Evolutionary conservation across 768 basidiomycete genomes (phyloP).

Genomic region (Tylopilus sp.): DNA sequence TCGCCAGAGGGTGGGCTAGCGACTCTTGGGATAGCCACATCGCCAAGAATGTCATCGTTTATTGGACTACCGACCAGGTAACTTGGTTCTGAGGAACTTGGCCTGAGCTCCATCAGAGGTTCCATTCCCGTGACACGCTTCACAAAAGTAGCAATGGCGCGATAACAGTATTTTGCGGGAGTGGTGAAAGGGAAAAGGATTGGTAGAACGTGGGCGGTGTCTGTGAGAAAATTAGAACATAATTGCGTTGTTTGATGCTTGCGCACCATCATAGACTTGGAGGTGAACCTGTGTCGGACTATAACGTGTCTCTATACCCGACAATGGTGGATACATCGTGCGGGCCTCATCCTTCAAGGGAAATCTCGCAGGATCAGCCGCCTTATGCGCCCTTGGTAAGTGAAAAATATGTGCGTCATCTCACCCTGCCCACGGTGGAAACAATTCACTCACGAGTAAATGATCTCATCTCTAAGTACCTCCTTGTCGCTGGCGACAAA

Average conservation of each 20-base stretch:
- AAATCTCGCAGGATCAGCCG: slow-evolving; percentile 76
- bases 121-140: slow-evolving; percentile 59
- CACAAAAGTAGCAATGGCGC: slow-evolving; percentile 69
- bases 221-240: slow-evolving; percentile 32
- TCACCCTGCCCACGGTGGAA: background rate
- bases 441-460: slow-evolving; percentile 62
- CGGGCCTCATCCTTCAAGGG: slow-evolving; percentile 44
- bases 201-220: slow-evolving; percentile 70
- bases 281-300: slow-evolving; percentile 82
- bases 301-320: slow-evolving; percentile 50
- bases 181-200: slow-evolving; percentile 74
- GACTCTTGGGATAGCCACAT: background rate
- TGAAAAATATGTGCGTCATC: background rate
- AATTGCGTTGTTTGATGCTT: slow-evolving; percentile 21
- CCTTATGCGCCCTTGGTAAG: slow-evolving; percentile 77
- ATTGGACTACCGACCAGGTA: slow-evolving; percentile 1
- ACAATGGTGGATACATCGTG: slow-evolving; percentile 53
- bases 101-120: slow-evolving; percentile 8
- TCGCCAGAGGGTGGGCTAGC: slow-evolving; percentile 1
- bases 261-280: slow-evolving; percentile 83
- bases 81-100: slow-evolving; percentile 11
- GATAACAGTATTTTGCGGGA: slow-evolving; percentile 76
- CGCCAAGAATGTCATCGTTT: background rate
- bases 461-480: slow-evolving; percentile 87
- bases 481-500: slow-evolving; percentile 88